Conservation (phyloP, 208 protist species). For the Acanthamoeba healyi region DNA sequence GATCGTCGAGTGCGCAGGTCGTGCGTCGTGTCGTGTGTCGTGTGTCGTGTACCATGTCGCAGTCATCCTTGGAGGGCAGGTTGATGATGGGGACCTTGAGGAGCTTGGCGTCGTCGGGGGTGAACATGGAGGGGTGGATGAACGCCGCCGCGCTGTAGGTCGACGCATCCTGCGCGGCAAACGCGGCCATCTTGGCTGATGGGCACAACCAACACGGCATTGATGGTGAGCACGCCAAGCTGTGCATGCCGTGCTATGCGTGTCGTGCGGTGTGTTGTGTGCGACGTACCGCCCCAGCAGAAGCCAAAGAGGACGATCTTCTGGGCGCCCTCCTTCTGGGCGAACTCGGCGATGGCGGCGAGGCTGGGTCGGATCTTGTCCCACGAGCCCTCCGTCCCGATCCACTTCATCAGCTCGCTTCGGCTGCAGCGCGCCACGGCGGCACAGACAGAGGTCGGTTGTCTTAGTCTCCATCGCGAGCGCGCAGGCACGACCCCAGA, state of each 20-base stretch:
- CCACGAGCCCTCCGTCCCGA: not conserved
- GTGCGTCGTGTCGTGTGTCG: no score
- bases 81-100: constrained; percentile 5
- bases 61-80: constrained; percentile 8
- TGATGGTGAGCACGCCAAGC: not conserved
- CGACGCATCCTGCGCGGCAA: not conserved
- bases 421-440: not conserved
- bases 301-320: not conserved
- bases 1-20: no score
- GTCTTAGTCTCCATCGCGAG: no score
- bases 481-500: no score
- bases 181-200: constrained; percentile 3
- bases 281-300: constrained; percentile 29
- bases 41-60: constrained; percentile 56
- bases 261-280: not conserved
- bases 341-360: not conserved
- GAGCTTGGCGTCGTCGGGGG: constrained; percentile 2
- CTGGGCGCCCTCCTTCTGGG: not conserved
- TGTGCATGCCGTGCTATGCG: not conserved
- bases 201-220: not conserved
- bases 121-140: constrained; percentile 30
- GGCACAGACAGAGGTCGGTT: no score
- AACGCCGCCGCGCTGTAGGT: constrained; percentile 4
- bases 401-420: not conserved
- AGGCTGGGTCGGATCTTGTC: not conserved